Evolutionary conservation across 1,284 basidiomycete genomes (phyloP).

Genomic region (Puccinia horiana): DNA sequence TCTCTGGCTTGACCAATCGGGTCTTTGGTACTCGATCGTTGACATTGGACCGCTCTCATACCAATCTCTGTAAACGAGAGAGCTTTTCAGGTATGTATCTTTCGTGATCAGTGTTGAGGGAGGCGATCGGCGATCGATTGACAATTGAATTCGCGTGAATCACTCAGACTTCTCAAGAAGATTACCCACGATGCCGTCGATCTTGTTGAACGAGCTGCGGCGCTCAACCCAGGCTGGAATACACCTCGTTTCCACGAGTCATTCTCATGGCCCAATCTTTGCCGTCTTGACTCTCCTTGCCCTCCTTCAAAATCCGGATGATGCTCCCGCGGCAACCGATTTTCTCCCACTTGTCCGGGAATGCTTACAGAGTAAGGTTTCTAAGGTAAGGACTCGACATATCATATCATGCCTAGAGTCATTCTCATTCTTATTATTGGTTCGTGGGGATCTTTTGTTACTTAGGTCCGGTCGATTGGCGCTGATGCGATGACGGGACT

Average conservation of each 20-base stretch:
- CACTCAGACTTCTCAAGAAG: conserved; percentile 37
- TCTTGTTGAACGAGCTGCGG: conserved; percentile 38
- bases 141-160: neutral
- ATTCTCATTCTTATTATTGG: neutral
- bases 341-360: conserved; percentile 24
- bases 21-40: conserved; percentile 30
- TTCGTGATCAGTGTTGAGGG: neutral
- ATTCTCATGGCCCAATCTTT: conserved; percentile 41
- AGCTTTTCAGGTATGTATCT: conserved; percentile 34
- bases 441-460: conserved; percentile 3
- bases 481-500: conserved; percentile 47
- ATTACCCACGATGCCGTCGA: conserved; percentile 26
- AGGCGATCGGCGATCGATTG: neutral
- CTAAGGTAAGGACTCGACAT: conserved; percentile 8
- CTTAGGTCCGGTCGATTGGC: conserved; percentile 42
- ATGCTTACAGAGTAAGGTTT: conserved; percentile 37
- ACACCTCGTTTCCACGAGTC: conserved; percentile 1
- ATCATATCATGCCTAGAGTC: neutral
- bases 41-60: conserved; percentile 24
- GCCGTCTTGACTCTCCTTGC: conserved; percentile 36
- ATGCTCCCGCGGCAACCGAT: conserved; percentile 6
- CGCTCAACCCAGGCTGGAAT: conserved; percentile 27
- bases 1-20: conserved; percentile 43
- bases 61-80: conserved; percentile 36
- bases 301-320: conserved; percentile 36